Conservation (phyloP, 441 rosid genomes). For the Jatropha multifida region DNA sequence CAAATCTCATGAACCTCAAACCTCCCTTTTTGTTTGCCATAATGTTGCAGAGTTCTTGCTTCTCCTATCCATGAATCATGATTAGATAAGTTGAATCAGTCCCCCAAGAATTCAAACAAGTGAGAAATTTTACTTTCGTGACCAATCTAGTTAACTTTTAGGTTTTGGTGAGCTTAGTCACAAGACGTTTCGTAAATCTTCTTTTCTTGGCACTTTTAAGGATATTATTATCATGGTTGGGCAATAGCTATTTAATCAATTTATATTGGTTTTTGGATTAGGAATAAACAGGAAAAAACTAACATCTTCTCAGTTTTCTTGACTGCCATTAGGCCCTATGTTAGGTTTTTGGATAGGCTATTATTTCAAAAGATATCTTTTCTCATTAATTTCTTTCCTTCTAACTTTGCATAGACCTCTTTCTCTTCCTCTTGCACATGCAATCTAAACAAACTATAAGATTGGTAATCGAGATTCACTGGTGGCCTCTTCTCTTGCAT, state of each 20-base stretch:
- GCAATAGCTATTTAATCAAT: not conserved
- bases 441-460: too few relatives aligned
- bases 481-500: too few relatives aligned
- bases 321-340: not conserved
- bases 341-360: too few relatives aligned
- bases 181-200: not conserved
- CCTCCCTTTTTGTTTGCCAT: conserved; percentile 17
- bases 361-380: not conserved
- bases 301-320: not conserved
- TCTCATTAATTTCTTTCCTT: not conserved
- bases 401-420: too few relatives aligned
- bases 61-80: conserved; percentile 28
- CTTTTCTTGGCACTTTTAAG: not conserved
- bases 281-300: not conserved
- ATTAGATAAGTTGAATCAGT: conserved; percentile 23
- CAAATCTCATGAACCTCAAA: conserved; percentile 15
- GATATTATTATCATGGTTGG: not conserved
- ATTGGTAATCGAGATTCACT: too few relatives aligned
- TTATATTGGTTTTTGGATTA: not conserved
- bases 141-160: conserved; percentile 18
- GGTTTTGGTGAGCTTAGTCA: conserved; percentile 21
- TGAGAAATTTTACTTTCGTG: conserved; percentile 25
- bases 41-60: conserved; percentile 29
- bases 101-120: conserved; percentile 22
- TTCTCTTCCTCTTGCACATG: too few relatives aligned